Conservation (phyloP, 2,329 filamentous ascomycete species). For the Trematosphaeria pertusa region DNA sequence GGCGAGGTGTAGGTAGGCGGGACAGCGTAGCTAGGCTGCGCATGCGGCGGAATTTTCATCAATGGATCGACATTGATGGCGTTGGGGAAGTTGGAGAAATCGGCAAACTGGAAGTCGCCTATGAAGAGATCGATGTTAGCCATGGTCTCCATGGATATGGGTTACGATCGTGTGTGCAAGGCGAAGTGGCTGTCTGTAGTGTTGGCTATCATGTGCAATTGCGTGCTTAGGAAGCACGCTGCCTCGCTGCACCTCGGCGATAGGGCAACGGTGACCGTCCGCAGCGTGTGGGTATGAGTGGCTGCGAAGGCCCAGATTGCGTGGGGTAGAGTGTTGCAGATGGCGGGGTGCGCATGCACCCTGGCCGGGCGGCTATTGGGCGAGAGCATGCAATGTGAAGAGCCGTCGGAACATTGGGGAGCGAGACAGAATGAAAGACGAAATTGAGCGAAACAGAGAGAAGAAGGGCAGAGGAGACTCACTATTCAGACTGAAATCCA, state of each 20-base stretch:
- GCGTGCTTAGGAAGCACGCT: slow-evolving; percentile 44
- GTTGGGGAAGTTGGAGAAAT: slow-evolving; percentile 52
- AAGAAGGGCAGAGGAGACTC: slow-evolving; percentile 24
- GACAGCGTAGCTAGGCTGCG: slow-evolving; percentile 32
- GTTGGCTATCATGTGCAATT: slow-evolving; percentile 36
- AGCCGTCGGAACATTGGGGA: slow-evolving; percentile 16
- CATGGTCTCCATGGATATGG: slow-evolving; percentile 25
- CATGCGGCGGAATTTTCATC: slow-evolving; percentile 34
- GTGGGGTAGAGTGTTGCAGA: slow-evolving; percentile 37
- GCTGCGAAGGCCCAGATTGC: slow-evolving; percentile 23
- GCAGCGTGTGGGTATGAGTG: slow-evolving; percentile 27
- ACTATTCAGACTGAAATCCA: slow-evolving; percentile 47
- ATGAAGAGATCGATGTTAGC: slow-evolving; percentile 45
- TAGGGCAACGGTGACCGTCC: slow-evolving; percentile 24
- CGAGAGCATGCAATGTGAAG: slow-evolving; percentile 19
- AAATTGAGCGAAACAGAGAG: slow-evolving; percentile 10
- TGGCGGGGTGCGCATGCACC: slow-evolving; percentile 37
- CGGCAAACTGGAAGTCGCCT: slow-evolving; percentile 56
- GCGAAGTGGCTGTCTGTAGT: slow-evolving; percentile 16
- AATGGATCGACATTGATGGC: slow-evolving; percentile 38
- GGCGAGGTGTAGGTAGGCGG: slow-evolving; percentile 37
- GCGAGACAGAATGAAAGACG: slow-evolving; percentile 12
- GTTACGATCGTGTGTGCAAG: slow-evolving; percentile 11
- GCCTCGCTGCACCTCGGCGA: slow-evolving; percentile 25
- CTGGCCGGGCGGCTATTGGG: slow-evolving; percentile 30